These are phyloP conservation scores for Globisporangium irregulare DNA, from an alignment of 352 stramenopile species.

Conservation along the genomic window DNA sequence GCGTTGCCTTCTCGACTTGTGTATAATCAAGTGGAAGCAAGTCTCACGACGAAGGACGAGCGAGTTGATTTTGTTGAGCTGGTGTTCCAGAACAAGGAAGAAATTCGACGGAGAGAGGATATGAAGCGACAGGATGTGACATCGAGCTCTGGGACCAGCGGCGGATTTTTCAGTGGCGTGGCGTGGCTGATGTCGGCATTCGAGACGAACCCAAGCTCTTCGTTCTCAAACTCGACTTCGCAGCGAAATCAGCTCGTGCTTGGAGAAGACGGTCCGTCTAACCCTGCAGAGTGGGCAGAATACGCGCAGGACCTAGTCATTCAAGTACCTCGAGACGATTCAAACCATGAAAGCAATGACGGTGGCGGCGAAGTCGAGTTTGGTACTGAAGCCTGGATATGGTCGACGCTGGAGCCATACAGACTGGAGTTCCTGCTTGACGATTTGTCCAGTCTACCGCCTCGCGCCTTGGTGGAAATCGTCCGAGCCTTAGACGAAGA, in stretches of 20 bases:
- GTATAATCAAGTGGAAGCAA: conserved; percentile 13
- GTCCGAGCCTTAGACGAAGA: conserved; percentile 58
- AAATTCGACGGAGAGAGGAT: conserved; percentile 44
- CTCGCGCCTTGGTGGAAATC: conserved; percentile 39
- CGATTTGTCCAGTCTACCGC: conserved; percentile 51
- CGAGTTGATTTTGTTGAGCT: conserved; percentile 52
- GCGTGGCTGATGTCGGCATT: conserved; percentile 71
- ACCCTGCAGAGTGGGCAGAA: conserved; percentile 38
- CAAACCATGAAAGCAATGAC: conserved; percentile 6
- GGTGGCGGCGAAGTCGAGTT: conserved; percentile 27
- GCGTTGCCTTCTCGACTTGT: conserved; percentile 52
- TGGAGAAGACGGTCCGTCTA: conserved; percentile 26
- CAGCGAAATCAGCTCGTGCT: neutral
- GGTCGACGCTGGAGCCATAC: conserved; percentile 59
- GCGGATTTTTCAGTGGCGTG: conserved; percentile 70
- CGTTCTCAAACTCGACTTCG: conserved; percentile 12
- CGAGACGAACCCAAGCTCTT: conserved; percentile 39
- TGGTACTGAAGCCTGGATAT: conserved; percentile 60
- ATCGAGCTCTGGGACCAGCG: conserved; percentile 17
- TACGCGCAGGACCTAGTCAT: conserved; percentile 52
- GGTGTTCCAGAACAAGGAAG: conserved; percentile 57
- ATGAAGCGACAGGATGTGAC: conserved; percentile 33
- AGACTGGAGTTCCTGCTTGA: conserved; percentile 61
- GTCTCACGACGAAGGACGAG: conserved; percentile 40
- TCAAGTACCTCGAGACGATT: conserved; percentile 11